Evolutionary conservation across 192 early-diverging fungal species (phyloP).

Genomic region (Linderina pennispora): DNA sequence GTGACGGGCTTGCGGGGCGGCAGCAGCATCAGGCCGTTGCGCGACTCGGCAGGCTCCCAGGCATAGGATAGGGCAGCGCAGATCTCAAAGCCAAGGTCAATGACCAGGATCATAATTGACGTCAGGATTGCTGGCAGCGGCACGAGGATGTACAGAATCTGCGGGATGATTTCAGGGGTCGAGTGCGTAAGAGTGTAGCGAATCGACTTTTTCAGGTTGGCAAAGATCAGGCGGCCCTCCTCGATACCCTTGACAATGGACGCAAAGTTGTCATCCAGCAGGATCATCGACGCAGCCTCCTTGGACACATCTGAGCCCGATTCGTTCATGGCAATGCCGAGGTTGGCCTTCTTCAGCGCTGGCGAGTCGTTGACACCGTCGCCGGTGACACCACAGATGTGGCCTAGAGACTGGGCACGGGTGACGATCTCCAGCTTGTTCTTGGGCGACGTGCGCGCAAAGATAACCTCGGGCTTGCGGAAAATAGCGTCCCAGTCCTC

Average conservation of each 20-base stretch:
- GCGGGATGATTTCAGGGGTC: conserved; percentile 84
- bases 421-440: conserved; percentile 98
- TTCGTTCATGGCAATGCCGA: conserved; percentile 97
- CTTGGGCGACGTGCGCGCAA: conserved; percentile 93
- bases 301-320: conserved; percentile 95
- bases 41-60: conserved; percentile 83
- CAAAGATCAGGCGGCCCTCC: conserved; percentile 93
- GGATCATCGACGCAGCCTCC: conserved; percentile 94
- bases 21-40: conserved; percentile 76
- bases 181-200: conserved; percentile 88
- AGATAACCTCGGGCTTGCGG: conserved; percentile 91
- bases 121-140: conserved; percentile 78
- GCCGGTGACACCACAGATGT: conserved; percentile 97
- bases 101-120: conserved; percentile 81
- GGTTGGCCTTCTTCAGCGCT: conserved; percentile 92
- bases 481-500: conserved; percentile 92
- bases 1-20: conserved; percentile 88
- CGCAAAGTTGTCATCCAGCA: conserved; percentile 98
- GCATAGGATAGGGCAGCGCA: conserved; percentile 82
- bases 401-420: conserved; percentile 81
- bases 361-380: conserved; percentile 97
- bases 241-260: conserved; percentile 87
- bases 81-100: conserved; percentile 94
- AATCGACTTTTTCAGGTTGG: conserved; percentile 93
- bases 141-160: conserved; percentile 79